phyloP scores from a whole-genome alignment of 352 stramenopile genomes.

The Pilasporangium apinafurcum region DNA sequence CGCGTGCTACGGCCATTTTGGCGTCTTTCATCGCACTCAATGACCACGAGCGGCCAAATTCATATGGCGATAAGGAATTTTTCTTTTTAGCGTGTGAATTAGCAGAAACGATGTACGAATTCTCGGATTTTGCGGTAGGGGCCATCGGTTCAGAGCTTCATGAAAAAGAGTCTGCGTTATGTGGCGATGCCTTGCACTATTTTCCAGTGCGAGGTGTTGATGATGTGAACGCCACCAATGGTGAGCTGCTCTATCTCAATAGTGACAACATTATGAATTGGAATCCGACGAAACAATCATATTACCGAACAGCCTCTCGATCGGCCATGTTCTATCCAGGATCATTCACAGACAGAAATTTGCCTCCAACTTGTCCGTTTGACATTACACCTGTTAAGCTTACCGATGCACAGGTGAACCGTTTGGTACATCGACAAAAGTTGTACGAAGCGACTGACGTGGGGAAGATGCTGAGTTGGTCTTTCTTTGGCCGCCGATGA shows the following conservation, averaged over 20 bases:
- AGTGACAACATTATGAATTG: conserved; percentile 56
- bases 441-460: conserved; percentile 33
- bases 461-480: conserved; percentile 10
- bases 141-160: conserved; percentile 33
- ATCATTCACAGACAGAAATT: conserved; percentile 25
- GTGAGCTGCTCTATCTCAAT: conserved; percentile 50
- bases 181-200: conserved; percentile 51
- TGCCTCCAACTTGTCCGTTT: conserved; percentile 52
- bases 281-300: conserved; percentile 24
- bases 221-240: background rate
- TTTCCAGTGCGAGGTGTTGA: conserved; percentile 22
- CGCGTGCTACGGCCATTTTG: conserved; percentile 61
- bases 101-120: conserved; percentile 57
- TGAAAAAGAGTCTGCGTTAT: conserved; percentile 32
- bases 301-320: conserved; percentile 44
- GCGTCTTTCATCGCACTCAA: conserved; percentile 44
- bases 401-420: conserved; percentile 22
- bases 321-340: conserved; percentile 44
- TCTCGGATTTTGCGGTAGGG: conserved; percentile 61
- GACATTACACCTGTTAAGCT: conserved; percentile 38
- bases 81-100: conserved; percentile 70
- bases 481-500: background rate
- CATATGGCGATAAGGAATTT: conserved; percentile 75
- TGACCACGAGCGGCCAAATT: conserved; percentile 23
- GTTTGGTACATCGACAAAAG: conserved; percentile 33